These are phyloP conservation scores for Silene conica DNA, from an alignment of 148 eudicot genomes.

Conservation along the genomic window DNA sequence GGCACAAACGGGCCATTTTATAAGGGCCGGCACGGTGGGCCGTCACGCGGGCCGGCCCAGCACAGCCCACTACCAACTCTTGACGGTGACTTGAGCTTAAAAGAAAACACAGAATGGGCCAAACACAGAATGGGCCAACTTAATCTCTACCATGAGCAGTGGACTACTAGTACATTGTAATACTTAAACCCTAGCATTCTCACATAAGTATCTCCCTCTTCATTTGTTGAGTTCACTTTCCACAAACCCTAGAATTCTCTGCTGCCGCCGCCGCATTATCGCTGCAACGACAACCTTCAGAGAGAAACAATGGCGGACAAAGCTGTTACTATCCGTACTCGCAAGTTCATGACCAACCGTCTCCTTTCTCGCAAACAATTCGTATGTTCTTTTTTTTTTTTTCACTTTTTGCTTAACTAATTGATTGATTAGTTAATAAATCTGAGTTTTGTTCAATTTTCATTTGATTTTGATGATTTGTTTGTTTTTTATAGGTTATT, in stretches of 20 bases:
- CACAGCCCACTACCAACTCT: no score
- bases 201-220: not conserved
- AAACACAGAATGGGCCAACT: no score
- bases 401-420: not conserved
- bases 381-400: slow-evolving; percentile 24
- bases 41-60: no score
- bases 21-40: no score
- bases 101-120: not conserved
- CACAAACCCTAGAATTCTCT: not conserved
- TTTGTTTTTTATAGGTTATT: slow-evolving; percentile 38
- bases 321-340: slow-evolving; percentile 69
- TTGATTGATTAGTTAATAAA: not conserved
- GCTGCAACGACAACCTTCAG: not conserved
- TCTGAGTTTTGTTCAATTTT: not conserved
- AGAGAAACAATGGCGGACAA: slow-evolving; percentile 58
- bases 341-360: slow-evolving; percentile 89
- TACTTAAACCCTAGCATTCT: not conserved
- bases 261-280: not conserved
- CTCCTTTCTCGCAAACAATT: slow-evolving; percentile 86
- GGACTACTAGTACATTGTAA: no score
- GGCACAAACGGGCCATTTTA: no score
- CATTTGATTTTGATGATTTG: not conserved
- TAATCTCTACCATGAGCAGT: no score
- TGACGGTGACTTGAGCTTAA: no score
- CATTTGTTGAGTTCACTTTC: not conserved